Percentiles rank a stretch among this genome's conserved stretches.
Conservation (phyloP, 2,329 filamentous ascomycete species). For the Myotisia sp. region DNA sequence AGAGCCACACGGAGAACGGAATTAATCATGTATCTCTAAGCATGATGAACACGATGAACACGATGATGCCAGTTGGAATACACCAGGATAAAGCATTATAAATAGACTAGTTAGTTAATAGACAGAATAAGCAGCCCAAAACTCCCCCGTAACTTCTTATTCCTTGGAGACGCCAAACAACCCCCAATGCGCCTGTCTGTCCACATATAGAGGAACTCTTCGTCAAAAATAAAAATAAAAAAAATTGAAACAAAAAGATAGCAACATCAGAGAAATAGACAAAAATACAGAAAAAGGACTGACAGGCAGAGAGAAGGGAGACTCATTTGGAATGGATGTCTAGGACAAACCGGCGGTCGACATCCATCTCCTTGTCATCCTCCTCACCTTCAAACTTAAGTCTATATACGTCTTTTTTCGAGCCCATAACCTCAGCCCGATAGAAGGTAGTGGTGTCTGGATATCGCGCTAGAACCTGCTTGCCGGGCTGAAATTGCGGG, state of each 20-base stretch:
- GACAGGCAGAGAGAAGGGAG: no score
- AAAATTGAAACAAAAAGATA: neutral
- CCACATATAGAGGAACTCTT: no score
- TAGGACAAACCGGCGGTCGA: constrained; percentile 61
- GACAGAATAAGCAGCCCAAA: no score
- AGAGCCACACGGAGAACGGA: no score
- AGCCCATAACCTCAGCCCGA: constrained; percentile 64
- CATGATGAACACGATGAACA: neutral
- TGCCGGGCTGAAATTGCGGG: constrained; percentile 49
- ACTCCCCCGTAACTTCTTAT: no score
- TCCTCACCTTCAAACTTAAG: constrained; percentile 71
- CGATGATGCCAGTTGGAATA: no score
- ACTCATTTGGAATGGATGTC: constrained; percentile 46
- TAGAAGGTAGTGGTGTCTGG: constrained; percentile 78
- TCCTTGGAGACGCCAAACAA: no score
- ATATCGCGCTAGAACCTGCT: constrained; percentile 63
- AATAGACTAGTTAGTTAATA: no score
- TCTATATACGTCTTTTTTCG: constrained; percentile 38
- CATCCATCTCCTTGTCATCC: constrained; percentile 56
- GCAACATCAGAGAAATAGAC: no score
- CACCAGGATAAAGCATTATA: no score
- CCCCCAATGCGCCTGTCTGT: no score
- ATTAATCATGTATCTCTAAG: neutral
- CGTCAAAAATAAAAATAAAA: neutral
- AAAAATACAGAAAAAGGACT: no score